These are phyloP conservation scores for Colletotrichum lupini DNA, from an alignment of 2,329 filamentous ascomycete genomes.

Conservation along the genomic window DNA sequence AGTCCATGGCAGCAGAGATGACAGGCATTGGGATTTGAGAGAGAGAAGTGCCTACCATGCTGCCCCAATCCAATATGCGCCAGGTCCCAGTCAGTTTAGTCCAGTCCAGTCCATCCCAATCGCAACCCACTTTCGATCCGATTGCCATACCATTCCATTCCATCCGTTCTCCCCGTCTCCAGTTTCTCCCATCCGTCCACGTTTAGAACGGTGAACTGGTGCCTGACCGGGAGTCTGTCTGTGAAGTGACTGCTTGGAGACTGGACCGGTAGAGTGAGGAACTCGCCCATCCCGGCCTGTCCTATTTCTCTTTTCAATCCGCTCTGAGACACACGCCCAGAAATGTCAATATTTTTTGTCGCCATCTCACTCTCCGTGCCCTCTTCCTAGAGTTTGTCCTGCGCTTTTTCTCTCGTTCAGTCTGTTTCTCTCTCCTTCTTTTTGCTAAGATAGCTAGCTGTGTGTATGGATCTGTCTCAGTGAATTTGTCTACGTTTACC, in stretches of 20 bases:
- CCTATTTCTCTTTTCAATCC: neutral
- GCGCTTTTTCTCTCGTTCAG: no score
- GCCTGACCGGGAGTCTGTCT: neutral
- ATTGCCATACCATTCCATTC: slow-evolving; percentile 18
- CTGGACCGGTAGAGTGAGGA: no score
- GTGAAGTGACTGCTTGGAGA: no score
- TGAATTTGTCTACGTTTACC: neutral
- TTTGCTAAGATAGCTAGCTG: neutral
- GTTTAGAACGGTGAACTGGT: neutral
- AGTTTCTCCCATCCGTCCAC: neutral
- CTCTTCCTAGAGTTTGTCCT: no score
- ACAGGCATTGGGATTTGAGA: neutral
- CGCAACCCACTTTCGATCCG: slow-evolving; percentile 4
- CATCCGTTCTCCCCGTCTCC: neutral
- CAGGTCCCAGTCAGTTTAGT: neutral
- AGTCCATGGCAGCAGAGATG: neutral
- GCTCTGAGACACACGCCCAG: neutral
- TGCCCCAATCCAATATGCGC: neutral
- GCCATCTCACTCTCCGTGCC: no score
- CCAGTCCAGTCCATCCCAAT: neutral
- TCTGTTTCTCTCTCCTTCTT: neutral
- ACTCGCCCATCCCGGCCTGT: neutral
- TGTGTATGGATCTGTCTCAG: neutral
- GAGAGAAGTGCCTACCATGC: neutral
- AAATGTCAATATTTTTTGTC: no score